Evolutionary conservation across 257 asterid genomes (phyloP).

Genomic region (Ilex asprella): DNA sequence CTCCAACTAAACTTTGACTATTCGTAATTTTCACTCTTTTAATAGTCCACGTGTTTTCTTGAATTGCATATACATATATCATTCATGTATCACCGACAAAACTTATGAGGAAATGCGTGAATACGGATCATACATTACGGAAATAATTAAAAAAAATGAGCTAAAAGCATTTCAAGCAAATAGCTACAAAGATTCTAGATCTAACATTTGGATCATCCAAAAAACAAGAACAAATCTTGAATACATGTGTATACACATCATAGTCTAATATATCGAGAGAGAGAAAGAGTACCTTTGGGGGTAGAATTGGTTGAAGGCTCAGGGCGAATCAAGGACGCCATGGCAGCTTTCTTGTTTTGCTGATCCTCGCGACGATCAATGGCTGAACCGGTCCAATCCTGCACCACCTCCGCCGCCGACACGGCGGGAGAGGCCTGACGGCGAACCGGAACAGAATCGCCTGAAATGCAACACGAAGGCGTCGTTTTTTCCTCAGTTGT

Average conservation of each 20-base stretch:
- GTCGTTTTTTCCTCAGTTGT: conserved; percentile 29
- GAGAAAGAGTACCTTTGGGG: conserved; percentile 11
- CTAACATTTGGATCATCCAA: background rate
- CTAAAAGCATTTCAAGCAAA: too few relatives aligned
- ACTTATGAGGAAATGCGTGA: too few relatives aligned
- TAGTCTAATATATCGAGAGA: background rate
- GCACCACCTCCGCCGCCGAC: conserved; percentile 1
- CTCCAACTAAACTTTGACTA: too few relatives aligned
- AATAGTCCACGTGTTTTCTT: too few relatives aligned
- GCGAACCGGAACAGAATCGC: background rate
- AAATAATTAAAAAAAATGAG: too few relatives aligned
- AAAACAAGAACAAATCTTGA: background rate
- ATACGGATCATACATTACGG: too few relatives aligned
- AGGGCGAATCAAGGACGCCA: conserved; percentile 19
- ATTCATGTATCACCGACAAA: too few relatives aligned
- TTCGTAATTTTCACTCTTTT: too few relatives aligned
- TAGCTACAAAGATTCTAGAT: too few relatives aligned
- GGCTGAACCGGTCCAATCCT: conserved; percentile 11
- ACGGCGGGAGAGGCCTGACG: conserved; percentile 13
- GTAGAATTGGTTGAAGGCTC: conserved; percentile 17
- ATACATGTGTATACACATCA: background rate
- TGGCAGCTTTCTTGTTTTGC: conserved; percentile 8
- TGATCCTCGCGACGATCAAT: conserved; percentile 3
- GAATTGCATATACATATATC: too few relatives aligned
- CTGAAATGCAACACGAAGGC: conserved; percentile 5